Evolutionary conservation across 1,284 basidiomycete species (phyloP).

Genomic region (Moniliella sp.): DNA sequence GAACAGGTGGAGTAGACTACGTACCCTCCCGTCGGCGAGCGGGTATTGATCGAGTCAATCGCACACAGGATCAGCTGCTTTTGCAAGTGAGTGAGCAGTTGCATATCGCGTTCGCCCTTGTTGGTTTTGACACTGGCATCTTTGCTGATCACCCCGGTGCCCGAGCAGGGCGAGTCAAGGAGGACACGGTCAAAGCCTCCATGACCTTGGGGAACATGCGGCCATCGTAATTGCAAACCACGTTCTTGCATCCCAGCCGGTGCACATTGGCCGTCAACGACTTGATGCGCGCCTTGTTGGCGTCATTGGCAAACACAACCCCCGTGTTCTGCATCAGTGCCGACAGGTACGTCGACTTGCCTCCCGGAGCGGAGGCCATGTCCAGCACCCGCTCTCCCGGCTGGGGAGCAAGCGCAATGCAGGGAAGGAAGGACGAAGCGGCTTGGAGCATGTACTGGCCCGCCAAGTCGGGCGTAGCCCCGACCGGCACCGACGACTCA

Average conservation of each 20-base stretch:
- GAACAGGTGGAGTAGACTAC: slow-evolving; percentile 97
- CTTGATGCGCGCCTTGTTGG: slow-evolving; percentile 83
- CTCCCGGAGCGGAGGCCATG: slow-evolving; percentile 95
- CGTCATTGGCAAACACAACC: slow-evolving; percentile 90
- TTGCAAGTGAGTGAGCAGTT: slow-evolving; percentile 73
- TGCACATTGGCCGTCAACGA: slow-evolving; percentile 89
- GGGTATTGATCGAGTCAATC: slow-evolving; percentile 77
- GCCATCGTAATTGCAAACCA: slow-evolving; percentile 91
- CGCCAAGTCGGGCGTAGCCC: slow-evolving; percentile 84
- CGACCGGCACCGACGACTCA: slow-evolving; percentile 76
- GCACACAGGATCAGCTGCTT: slow-evolving; percentile 96
- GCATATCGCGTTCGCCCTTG: slow-evolving; percentile 81
- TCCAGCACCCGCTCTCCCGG: slow-evolving; percentile 84
- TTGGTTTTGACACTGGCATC: slow-evolving; percentile 92
- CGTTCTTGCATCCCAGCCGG: slow-evolving; percentile 90
- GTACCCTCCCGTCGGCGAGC: slow-evolving; percentile 74
- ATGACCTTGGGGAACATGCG: slow-evolving; percentile 98
- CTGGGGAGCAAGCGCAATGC: slow-evolving; percentile 78
- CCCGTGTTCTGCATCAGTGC: slow-evolving; percentile 83
- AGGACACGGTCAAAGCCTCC: slow-evolving; percentile 93
- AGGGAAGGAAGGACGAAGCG: slow-evolving; percentile 93
- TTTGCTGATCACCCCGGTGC: slow-evolving; percentile 94
- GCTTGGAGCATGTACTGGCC: slow-evolving; percentile 99
- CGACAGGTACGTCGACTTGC: slow-evolving; percentile 57
- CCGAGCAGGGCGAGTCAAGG: slow-evolving; percentile 88